Percentiles rank a stretch among this genome's conserved stretches.
These are phyloP conservation scores for Leucoagaricus sp. DNA, from an alignment of 1,284 basidiomycete species.

Conservation along the genomic window DNA sequence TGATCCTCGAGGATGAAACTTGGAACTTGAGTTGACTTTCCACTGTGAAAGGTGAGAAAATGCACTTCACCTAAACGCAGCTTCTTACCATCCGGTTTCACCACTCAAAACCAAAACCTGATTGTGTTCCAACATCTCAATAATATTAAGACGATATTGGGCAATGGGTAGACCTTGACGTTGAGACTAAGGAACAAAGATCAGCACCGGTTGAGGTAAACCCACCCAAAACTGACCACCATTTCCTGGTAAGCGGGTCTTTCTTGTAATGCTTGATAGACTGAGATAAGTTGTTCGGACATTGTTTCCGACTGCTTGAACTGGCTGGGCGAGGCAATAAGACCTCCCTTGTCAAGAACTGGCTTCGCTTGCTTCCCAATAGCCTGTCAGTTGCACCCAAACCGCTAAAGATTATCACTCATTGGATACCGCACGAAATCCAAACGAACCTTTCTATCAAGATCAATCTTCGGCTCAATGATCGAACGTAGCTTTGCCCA, in stretches of 20 bases:
- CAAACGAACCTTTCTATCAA: neutral
- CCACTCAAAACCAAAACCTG: slow-evolving; percentile 95
- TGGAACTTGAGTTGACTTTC: slow-evolving; percentile 98
- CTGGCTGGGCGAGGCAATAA: neutral
- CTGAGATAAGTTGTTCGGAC: slow-evolving; percentile 54
- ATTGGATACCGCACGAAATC: neutral
- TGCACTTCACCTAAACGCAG: slow-evolving; percentile 15
- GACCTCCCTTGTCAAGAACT: neutral
- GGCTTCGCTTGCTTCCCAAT: slow-evolving; percentile 3
- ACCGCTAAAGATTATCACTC: neutral
- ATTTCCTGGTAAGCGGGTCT: slow-evolving; percentile 82
- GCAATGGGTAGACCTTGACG: slow-evolving; percentile 89
- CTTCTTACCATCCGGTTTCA: slow-evolving; percentile 89
- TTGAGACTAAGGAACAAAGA: slow-evolving; percentile 47
- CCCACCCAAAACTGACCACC: slow-evolving; percentile 59
- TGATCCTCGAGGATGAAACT: slow-evolving; percentile 94
- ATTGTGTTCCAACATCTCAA: slow-evolving; percentile 71
- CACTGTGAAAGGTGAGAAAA: slow-evolving; percentile 47
- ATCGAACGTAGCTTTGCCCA: slow-evolving; percentile 75
- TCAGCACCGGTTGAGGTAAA: neutral
- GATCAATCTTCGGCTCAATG: slow-evolving; percentile 49
- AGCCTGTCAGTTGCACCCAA: too few relatives aligned
- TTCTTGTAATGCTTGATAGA: slow-evolving; percentile 61
- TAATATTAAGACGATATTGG: slow-evolving; percentile 76
- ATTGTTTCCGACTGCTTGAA: slow-evolving; percentile 19